These are phyloP conservation scores for Cryptosporidium felis DNA, from an alignment of 169 alveolate species.

Conservation along the genomic window DNA sequence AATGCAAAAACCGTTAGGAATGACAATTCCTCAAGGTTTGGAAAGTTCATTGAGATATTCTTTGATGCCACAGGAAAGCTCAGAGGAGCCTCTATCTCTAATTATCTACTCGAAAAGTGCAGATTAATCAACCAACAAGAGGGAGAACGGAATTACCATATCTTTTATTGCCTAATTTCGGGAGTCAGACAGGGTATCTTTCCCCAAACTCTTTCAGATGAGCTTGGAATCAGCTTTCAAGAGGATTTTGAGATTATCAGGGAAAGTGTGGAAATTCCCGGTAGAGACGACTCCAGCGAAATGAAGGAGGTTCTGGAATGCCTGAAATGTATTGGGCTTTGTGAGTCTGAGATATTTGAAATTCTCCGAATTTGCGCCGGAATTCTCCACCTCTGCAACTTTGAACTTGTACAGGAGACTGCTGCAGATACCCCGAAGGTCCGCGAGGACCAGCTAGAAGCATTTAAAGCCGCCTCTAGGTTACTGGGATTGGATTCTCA, in stretches of 20 bases:
- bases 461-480: constrained; percentile 70
- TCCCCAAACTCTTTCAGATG: constrained; percentile 13
- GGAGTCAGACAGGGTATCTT: constrained; percentile 76
- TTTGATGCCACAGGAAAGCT: constrained; percentile 89
- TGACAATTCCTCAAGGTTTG: constrained; percentile 97
- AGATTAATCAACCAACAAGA: constrained; percentile 83
- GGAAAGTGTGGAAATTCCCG: constrained; percentile 76
- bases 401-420: constrained; percentile 78
- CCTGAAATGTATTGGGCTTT: constrained; percentile 80
- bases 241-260: constrained; percentile 63
- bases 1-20: constrained; percentile 98
- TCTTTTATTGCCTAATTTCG: constrained; percentile 81
- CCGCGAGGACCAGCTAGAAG: constrained; percentile 60
- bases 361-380: constrained; percentile 78
- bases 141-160: constrained; percentile 86
- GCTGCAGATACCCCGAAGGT: constrained; percentile 53
- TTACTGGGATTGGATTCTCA: constrained; percentile 72
- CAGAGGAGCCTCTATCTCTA: constrained; percentile 74
- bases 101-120: constrained; percentile 90
- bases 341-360: constrained; percentile 76
- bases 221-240: not conserved
- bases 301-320: constrained; percentile 81
- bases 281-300: constrained; percentile 81
- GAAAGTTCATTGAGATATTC: constrained; percentile 94
- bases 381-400: constrained; percentile 84